Evolutionary conservation across 2,329 filamentous ascomycete genomes (phyloP), one percentile per base, ranked within the genome.

Genomic region (Claviceps sp.): DNA sequence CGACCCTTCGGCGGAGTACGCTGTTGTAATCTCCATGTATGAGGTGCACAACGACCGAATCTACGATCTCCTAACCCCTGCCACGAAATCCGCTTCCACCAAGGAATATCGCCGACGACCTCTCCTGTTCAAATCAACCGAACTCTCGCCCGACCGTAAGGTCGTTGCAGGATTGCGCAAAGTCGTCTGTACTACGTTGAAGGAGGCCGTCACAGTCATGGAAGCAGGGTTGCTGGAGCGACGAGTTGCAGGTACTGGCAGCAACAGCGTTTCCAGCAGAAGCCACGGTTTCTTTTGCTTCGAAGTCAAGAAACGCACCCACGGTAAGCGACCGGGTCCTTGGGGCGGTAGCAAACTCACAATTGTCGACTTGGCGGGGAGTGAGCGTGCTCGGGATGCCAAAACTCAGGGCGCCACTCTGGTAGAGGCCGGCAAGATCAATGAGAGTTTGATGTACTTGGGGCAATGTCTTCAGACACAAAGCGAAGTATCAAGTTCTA

Each of bases 41-140:
- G 93, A 98, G 66, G 91, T 98, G 1, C 96, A 98, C 72, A 98
- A 98, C 63, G 91, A 98, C 68, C 83, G 90, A 38, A 97, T 98
- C 58, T 97, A 94, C 65, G 93, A 98, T 61, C 80, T 98, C 0
- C 74, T 98, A 1, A 86, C 85, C 0, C 78, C 80, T 0, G 76
- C 79, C 2, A 68, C 74, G 22, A 77, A 77, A 55, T 75, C 75
- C 0, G 77, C 76, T 38, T 74, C 75, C 5, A 83, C 80, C 2
- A 88, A 87, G 59, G 83, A 88, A 53, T 75, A 76, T 56, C 77
- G 83, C 49, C 82, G 93, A n/a, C 80, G 90, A 29, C 83, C 88
- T 0, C 71, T 98, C 2, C 73, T 95, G 0, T 98, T 96, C 77
- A 98, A 96, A 66, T 82, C 83, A 23, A 97, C 93, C 0, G 90